Evolutionary conservation across 371 early-diverging fungal species (phyloP).

Genomic region (Syncephalastrum contaminatum): DNA sequence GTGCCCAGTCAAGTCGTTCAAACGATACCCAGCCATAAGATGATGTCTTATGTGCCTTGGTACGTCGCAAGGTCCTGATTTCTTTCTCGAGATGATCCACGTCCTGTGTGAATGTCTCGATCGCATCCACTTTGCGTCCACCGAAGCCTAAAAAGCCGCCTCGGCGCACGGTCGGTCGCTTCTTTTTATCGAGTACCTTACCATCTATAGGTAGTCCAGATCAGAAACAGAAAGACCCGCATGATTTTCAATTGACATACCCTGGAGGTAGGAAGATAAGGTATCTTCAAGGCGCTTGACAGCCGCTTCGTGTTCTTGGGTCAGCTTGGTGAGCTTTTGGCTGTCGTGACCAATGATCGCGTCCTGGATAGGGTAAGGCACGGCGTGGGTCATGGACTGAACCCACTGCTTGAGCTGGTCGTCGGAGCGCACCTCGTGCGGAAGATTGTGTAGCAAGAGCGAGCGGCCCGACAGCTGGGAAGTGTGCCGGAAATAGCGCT

Average conservation of each 20-base stretch:
- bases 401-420: slow-evolving; percentile 56
- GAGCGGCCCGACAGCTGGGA: slow-evolving; percentile 60
- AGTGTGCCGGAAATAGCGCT: slow-evolving; percentile 57
- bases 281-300: slow-evolving; percentile 69
- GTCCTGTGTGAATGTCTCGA: slow-evolving; percentile 65
- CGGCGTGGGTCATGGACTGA: slow-evolving; percentile 25
- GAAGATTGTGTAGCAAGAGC: slow-evolving; percentile 71
- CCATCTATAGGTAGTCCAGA: slow-evolving; percentile 35
- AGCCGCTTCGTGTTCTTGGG: slow-evolving; percentile 65
- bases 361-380: slow-evolving; percentile 52
- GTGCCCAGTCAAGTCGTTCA: slow-evolving; percentile 62
- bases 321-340: slow-evolving; percentile 63
- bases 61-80: slow-evolving; percentile 60
- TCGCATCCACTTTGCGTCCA: slow-evolving; percentile 71
- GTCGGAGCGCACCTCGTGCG: slow-evolving; percentile 57
- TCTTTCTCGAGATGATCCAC: slow-evolving; percentile 64
- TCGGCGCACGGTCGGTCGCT: slow-evolving; percentile 53
- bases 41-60: slow-evolving; percentile 42
- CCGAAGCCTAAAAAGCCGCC: slow-evolving; percentile 42
- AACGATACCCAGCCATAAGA: slow-evolving; percentile 82
- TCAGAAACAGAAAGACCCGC: background rate
- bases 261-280: slow-evolving; percentile 61
- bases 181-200: slow-evolving; percentile 29
- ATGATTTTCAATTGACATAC: slow-evolving; percentile 26
- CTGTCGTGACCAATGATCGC: slow-evolving; percentile 74